Percentiles rank a stretch among this genome's conserved stretches.
Conservation (phyloP, 345 rosid species). For the Anacardium occidentale region DNA sequence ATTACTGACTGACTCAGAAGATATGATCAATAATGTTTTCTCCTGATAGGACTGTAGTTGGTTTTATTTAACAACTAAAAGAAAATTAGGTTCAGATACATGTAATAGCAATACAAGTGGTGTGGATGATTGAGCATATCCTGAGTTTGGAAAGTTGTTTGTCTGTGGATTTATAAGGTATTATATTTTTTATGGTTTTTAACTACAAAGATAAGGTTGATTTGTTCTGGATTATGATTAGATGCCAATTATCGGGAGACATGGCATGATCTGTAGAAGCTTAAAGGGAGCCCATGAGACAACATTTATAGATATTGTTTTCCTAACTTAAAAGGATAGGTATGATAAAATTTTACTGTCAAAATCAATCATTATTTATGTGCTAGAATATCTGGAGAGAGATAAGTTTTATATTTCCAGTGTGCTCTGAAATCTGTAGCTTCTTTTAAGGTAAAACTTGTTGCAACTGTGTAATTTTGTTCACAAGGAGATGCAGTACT, state of each 20-base stretch:
- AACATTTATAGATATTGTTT: neutral
- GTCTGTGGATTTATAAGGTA: neutral
- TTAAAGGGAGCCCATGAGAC: neutral
- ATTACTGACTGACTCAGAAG: neutral
- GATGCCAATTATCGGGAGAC: neutral
- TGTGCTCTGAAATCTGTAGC: neutral
- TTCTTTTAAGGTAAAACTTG: neutral
- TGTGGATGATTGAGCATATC: neutral
- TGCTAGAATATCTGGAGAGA: neutral
- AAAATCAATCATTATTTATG: neutral
- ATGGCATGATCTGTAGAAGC: neutral
- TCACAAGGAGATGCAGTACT: neutral
- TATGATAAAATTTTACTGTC: neutral
- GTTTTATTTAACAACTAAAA: neutral
- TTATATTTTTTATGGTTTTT: neutral
- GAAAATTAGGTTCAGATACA: neutral
- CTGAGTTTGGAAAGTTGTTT: neutral
- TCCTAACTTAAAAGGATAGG: neutral
- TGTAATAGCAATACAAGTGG: neutral
- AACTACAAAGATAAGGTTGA: neutral
- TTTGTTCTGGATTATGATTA: neutral
- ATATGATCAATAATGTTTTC: neutral
- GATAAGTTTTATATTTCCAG: neutral
- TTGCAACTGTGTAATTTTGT: neutral
- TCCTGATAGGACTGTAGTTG: neutral